Percentiles rank a stretch among this genome's conserved stretches.
These are phyloP conservation scores for Teunomyces kruisii DNA, from an alignment of 805 yeast genomes.

Conservation along the genomic window DNA sequence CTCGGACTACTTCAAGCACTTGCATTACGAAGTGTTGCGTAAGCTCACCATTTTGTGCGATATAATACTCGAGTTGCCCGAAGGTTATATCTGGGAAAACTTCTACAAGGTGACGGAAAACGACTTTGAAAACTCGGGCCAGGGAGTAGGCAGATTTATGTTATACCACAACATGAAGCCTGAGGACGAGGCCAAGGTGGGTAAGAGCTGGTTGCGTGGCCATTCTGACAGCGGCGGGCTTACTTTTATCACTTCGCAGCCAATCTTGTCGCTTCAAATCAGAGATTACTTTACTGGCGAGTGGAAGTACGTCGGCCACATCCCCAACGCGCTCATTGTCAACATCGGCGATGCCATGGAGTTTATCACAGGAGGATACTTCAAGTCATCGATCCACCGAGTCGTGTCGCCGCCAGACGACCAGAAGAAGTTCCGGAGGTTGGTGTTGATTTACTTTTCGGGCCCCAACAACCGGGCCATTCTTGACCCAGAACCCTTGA, in stretches of 20 bases:
- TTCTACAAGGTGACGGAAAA: constrained; percentile 23
- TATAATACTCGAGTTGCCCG: constrained; percentile 25
- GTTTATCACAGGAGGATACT: constrained; percentile 29
- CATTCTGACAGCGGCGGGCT: constrained; percentile 32
- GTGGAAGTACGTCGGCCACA: constrained; percentile 32
- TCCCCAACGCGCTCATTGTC: constrained; percentile 29
- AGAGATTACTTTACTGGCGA: constrained; percentile 29
- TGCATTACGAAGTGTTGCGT: constrained; percentile 21
- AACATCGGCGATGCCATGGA: constrained; percentile 32
- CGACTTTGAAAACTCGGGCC: constrained; percentile 24
- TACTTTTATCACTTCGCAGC: constrained; percentile 32
- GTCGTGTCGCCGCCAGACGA: constrained; percentile 16
- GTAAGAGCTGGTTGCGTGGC: constrained; percentile 28
- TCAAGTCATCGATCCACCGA: constrained; percentile 16
- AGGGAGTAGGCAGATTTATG: constrained; percentile 32
- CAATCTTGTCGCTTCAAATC: constrained; percentile 29
- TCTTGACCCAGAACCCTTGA: constrained; percentile 14
- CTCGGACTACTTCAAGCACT: constrained; percentile 20
- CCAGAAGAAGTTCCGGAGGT: constrained; percentile 12
- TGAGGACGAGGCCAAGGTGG: constrained; percentile 23
- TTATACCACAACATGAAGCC: constrained; percentile 24
- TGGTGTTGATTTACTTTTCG: constrained; percentile 15
- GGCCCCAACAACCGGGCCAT: constrained; percentile 14
- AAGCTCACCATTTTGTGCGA: constrained; percentile 26
- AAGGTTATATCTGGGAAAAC: constrained; percentile 28